phyloP scores from a whole-genome alignment of 2,329 filamentous ascomycete species.

The Paramyrothecium sp. region DNA sequence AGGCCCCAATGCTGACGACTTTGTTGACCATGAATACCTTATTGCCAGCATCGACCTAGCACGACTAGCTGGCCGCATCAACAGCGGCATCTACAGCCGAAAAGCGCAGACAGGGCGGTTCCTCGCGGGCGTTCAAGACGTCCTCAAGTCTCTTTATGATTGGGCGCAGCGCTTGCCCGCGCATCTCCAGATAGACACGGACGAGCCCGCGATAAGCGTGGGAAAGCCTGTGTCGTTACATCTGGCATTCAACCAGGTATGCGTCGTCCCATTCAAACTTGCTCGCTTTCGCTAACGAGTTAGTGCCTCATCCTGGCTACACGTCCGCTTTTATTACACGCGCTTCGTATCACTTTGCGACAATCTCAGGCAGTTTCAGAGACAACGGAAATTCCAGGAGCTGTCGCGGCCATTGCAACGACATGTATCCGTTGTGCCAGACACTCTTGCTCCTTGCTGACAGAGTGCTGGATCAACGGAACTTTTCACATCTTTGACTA shows the following conservation, averaged over 20 bases:
- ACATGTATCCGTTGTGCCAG: constrained; percentile 9
- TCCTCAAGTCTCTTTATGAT: constrained; percentile 22
- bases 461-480: constrained; percentile 10
- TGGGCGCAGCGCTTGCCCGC: constrained; percentile 28
- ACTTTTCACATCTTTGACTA: constrained; percentile 10
- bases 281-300: not conserved
- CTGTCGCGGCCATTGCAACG: constrained; percentile 3
- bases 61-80: constrained; percentile 22
- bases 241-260: constrained; percentile 27
- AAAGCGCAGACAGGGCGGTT: constrained; percentile 21
- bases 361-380: constrained; percentile 3
- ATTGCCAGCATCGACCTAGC: constrained; percentile 37
- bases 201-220: constrained; percentile 11
- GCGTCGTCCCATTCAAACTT: accelerated
- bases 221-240: constrained; percentile 30
- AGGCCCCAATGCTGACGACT: constrained; percentile 25
- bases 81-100: constrained; percentile 29
- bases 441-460: constrained; percentile 4
- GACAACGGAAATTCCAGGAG: not conserved
- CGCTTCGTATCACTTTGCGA: constrained; percentile 17
- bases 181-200: constrained; percentile 26
- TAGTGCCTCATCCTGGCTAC: constrained; percentile 31
- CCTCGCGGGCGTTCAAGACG: constrained; percentile 30
- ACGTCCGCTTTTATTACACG: constrained; percentile 30
- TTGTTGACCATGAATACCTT: constrained; percentile 27